Percentiles rank a stretch among this genome's conserved stretches.
These are phyloP conservation scores for Neoboletus brunneissimus DNA, from an alignment of 768 basidiomycete species.

Conservation along the genomic window DNA sequence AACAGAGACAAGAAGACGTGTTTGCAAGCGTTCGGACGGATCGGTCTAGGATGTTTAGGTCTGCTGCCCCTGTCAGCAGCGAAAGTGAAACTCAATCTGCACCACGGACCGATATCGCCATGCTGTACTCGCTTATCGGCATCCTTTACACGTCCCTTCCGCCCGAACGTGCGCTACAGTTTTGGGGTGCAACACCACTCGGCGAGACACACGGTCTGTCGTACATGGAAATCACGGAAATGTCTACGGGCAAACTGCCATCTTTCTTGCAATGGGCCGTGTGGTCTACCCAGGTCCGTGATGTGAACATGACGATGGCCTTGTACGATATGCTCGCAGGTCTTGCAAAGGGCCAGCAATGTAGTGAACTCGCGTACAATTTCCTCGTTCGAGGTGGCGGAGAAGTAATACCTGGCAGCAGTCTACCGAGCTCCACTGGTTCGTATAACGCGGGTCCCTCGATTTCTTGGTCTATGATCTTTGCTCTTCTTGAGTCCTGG, in stretches of 20 bases:
- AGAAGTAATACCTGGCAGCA: constrained; percentile 63
- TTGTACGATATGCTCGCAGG: constrained; percentile 89
- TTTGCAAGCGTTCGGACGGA: constrained; percentile 66
- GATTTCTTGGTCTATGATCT: constrained; percentile 78
- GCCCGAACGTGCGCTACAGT: constrained; percentile 75
- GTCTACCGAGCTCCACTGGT: constrained; percentile 37
- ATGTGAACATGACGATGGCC: constrained; percentile 70
- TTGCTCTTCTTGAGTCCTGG: constrained; percentile 75
- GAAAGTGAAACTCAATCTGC: constrained; percentile 42
- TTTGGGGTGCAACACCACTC: constrained; percentile 70
- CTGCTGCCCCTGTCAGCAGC: constrained; percentile 41
- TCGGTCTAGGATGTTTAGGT: constrained; percentile 51
- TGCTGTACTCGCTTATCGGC: constrained; percentile 80
- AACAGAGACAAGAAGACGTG: constrained; percentile 86
- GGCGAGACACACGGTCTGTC: constrained; percentile 40
- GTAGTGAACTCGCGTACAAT: constrained; percentile 85
- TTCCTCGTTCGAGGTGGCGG: constrained; percentile 78
- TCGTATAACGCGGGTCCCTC: constrained; percentile 48
- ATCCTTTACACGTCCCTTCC: constrained; percentile 73
- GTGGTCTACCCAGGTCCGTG: constrained; percentile 76
- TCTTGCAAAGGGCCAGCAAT: constrained; percentile 77
- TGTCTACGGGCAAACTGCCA: constrained; percentile 59
- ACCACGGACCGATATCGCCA: constrained; percentile 81
- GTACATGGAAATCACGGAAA: constrained; percentile 60
- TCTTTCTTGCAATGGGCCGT: constrained; percentile 89